phyloP scores from a whole-genome alignment of 148 eudicot species.

The Vaccinium macrocarpon region DNA sequence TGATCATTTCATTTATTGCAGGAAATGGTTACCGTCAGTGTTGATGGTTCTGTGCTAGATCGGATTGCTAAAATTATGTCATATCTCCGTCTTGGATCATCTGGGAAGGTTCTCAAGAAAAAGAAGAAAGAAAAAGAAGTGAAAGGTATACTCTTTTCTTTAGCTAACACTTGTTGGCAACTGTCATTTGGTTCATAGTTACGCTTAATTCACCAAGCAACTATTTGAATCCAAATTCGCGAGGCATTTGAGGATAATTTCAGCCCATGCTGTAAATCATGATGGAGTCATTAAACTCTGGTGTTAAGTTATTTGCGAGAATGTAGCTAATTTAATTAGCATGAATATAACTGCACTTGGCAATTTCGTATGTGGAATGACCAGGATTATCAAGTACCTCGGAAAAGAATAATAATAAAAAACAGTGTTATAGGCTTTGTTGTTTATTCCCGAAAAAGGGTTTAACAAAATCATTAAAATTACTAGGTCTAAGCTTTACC shows the following conservation, averaged over 20 bases:
- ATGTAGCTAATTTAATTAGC: constrained; percentile 2
- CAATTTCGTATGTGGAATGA: neutral
- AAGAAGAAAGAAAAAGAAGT: constrained; percentile 83
- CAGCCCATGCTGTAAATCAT: neutral
- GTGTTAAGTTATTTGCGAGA: neutral
- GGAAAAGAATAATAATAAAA: too few species aligned
- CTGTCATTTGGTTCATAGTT: constrained; percentile 9
- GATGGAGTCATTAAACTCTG: neutral
- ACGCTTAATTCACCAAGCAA: neutral
- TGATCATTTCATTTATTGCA: constrained; percentile 31
- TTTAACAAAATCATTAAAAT: too few species aligned
- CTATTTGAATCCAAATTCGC: neutral
- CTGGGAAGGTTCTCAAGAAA: constrained; percentile 97
- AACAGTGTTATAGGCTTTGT: neutral
- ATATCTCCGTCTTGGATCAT: constrained; percentile 96
- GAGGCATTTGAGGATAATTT: neutral
- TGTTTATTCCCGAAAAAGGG: too few species aligned
- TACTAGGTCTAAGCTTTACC: neutral
- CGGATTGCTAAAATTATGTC: constrained; percentile 96
- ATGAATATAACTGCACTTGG: neutral
- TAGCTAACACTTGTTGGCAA: neutral
- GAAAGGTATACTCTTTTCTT: constrained; percentile 50
- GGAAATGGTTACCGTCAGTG: constrained; percentile 97
- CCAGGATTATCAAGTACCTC: neutral
- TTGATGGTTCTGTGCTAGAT: constrained; percentile 95